These are phyloP conservation scores for Bipolaris bicolor DNA, from an alignment of 2,329 filamentous ascomycete genomes.

Conservation along the genomic window DNA sequence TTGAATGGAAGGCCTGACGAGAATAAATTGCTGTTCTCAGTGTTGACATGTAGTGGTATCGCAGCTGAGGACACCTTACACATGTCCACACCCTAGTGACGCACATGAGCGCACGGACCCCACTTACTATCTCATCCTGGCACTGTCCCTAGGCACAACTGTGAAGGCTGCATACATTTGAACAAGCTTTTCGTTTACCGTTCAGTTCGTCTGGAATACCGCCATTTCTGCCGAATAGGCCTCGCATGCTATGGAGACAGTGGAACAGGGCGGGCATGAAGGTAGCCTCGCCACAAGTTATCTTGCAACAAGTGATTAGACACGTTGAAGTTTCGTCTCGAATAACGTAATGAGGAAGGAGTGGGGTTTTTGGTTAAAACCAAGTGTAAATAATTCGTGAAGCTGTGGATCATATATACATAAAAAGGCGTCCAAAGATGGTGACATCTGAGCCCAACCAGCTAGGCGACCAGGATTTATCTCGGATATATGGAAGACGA, in stretches of 20 bases:
- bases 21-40: background rate
- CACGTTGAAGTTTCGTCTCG: background rate
- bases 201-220: background rate
- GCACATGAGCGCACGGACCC: slow-evolving; percentile 6
- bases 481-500: background rate
- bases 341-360: background rate
- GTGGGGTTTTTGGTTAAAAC: background rate
- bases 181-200: slow-evolving; percentile 7
- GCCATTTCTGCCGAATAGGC: background rate
- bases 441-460: background rate
- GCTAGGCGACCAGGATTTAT: background rate
- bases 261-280: background rate
- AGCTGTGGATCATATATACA: background rate
- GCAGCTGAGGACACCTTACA: background rate
- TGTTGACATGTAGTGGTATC: background rate
- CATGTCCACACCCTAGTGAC: slow-evolving; percentile 1
- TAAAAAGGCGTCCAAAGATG: background rate
- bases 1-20: too few relatives aligned
- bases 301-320: too few relatives aligned
- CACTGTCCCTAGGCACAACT: too few relatives aligned
- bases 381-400: background rate
- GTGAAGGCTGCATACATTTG: background rate
- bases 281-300: background rate
- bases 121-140: background rate
- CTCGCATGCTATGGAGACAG: background rate